phyloP scores from a whole-genome alignment of 2,329 filamentous ascomycete species.

The Aspergillus calidoustus region DNA sequence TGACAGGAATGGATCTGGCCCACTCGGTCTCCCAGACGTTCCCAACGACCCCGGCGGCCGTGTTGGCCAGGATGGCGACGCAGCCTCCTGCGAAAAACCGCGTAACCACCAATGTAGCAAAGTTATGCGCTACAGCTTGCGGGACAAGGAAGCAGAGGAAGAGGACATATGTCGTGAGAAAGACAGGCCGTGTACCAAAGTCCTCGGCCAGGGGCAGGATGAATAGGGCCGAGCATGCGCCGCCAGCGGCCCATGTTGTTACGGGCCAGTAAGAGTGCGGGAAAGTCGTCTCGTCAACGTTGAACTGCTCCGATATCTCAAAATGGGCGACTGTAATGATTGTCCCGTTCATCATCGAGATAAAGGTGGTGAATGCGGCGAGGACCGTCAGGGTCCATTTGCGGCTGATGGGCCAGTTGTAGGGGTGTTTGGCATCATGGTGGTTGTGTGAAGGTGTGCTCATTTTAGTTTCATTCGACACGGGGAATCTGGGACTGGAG shows the following conservation, averaged over 20 bases:
- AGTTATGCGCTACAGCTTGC: conserved; percentile 50
- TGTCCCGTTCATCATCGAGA: conserved; percentile 27
- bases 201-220: conserved; percentile 28
- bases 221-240: conserved; percentile 24
- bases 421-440: conserved; percentile 23
- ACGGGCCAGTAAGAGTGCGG: conserved; percentile 29
- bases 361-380: conserved; percentile 25
- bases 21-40: conserved; percentile 40
- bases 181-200: conserved; percentile 40
- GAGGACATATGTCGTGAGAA: conserved; percentile 42
- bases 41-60: conserved; percentile 35
- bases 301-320: conserved; percentile 21
- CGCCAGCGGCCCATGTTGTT: conserved; percentile 26
- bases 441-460: background rate
- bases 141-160: conserved; percentile 51
- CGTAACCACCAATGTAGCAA: conserved; percentile 50
- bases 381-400: conserved; percentile 27
- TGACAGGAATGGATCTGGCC: conserved; percentile 42
- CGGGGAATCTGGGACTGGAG: background rate
- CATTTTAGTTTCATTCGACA: background rate
- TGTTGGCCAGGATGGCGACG: conserved; percentile 47
- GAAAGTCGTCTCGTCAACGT: conserved; percentile 21
- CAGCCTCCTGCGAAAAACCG: conserved; percentile 51
- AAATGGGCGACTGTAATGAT: conserved; percentile 26
- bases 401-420: conserved; percentile 23